These are phyloP conservation scores for Kluyveromyces sp. DNA, from an alignment of 1,139 yeast genomes.

Conservation along the genomic window DNA sequence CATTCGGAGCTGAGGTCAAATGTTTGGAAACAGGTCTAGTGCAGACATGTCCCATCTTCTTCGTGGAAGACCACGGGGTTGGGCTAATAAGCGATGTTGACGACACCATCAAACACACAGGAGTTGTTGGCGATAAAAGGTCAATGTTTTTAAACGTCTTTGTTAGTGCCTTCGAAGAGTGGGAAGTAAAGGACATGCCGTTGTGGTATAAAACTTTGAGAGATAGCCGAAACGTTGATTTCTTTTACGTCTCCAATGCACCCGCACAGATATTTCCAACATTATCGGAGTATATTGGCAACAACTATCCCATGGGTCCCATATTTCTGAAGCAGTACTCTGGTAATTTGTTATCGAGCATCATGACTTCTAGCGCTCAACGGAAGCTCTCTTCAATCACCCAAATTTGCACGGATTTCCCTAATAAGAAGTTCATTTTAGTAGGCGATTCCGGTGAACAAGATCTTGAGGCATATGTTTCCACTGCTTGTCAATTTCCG, in stretches of 20 bases:
- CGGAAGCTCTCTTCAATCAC: slow-evolving; percentile 63
- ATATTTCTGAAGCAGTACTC: slow-evolving; percentile 78
- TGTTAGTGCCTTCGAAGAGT: slow-evolving; percentile 52
- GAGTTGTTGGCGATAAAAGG: slow-evolving; percentile 81
- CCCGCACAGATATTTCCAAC: slow-evolving; percentile 84
- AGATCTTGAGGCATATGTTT: slow-evolving; percentile 86
- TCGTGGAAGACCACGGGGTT: slow-evolving; percentile 38
- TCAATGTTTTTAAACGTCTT: slow-evolving; percentile 74
- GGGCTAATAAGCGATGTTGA: slow-evolving; percentile 89
- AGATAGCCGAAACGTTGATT: slow-evolving; percentile 42
- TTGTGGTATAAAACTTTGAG: slow-evolving; percentile 53
- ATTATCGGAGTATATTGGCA: slow-evolving; percentile 50
- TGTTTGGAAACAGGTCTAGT: slow-evolving; percentile 2
- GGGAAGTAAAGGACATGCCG: slow-evolving; percentile 69
- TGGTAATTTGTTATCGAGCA: slow-evolving; percentile 70
- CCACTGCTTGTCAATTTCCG: slow-evolving; percentile 57
- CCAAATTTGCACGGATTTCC: slow-evolving; percentile 67
- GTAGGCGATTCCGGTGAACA: slow-evolving; percentile 96
- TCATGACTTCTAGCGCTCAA: slow-evolving; percentile 82
- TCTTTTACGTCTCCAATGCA: slow-evolving; percentile 91
- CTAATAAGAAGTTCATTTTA: slow-evolving; percentile 66
- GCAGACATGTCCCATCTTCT: slow-evolving; percentile 5
- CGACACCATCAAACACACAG: slow-evolving; percentile 86
- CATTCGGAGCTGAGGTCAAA: slow-evolving; percentile 38
- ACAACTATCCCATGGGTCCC: slow-evolving; percentile 59